Evolutionary conservation across 331 rosid species (phyloP), one percentile per base, ranked within the genome.

Genomic region (Pyrus hybrid): DNA sequence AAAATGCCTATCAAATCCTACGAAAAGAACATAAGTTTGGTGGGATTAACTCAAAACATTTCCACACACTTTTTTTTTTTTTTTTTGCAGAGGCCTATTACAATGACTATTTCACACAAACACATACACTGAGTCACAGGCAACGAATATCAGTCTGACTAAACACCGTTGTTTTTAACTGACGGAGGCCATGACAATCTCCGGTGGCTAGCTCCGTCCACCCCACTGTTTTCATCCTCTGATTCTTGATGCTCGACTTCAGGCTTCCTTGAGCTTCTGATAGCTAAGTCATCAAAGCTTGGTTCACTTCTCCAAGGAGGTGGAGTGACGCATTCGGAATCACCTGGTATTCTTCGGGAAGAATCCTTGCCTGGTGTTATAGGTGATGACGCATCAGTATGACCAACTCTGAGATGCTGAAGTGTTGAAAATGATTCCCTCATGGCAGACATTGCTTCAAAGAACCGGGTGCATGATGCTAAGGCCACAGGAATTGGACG

Each of bases 401-500:
- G 80, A 60, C 91, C 92, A 12, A 92, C 97, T 84, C 96, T 86
- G 73, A 95, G 86, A 78, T 92, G 84, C 63, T 95, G 93, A 62
- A 95, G 96, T 17, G 97, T 80, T 47, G 97, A 88, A 82, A 95
- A 92, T 10, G 97, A 94, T 78, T 94, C 99, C 81, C 97, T 88
- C 90, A 90, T 95, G 32, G 99, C 97, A 62, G 92, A 90, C 97
- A 95, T 95, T 79, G 99, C 97, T 87, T 92, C 97, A 45, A 95
- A 92, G 74, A 92, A 95, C 68, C 96, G 84, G 43, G 97, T 90
- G 85, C 99, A 92, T 12, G 97, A 92, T 71, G 97, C 97, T 73
- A 92, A 84, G 22, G 99, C 97, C 43, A 89, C 89, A 17, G 97
- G 99, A 74, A 95, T 95, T 13, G 99, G 97, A 26, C 97, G 96